Percentiles rank a stretch among this genome's conserved stretches.
Conservation (phyloP, 352 stramenopile genomes). For the Globisporangium perplexum region DNA sequence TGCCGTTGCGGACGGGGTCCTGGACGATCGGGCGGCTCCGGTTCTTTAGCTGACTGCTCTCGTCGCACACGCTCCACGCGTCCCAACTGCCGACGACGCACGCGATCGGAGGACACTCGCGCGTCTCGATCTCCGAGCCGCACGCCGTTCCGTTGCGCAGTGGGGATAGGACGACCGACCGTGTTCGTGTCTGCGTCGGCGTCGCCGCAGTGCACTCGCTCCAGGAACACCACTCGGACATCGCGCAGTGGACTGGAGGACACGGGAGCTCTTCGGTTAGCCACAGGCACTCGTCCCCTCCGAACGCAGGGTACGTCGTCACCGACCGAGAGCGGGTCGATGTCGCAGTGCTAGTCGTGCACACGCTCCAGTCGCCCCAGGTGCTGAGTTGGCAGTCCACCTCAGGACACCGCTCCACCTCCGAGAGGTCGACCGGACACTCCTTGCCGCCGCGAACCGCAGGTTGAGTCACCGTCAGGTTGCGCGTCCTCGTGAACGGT, state of each 20-base stretch:
- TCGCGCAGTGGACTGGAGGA: conserved; percentile 35
- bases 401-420: conserved; percentile 27
- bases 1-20: conserved; percentile 24
- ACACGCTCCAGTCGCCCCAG: conserved; percentile 33
- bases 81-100: conserved; percentile 34
- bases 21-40: conserved; percentile 17
- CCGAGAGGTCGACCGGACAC: conserved; percentile 28
- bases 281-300: conserved; percentile 28
- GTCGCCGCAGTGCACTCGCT: conserved; percentile 38
- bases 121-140: conserved; percentile 18
- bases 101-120: conserved; percentile 31
- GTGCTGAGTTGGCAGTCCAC: conserved; percentile 31
- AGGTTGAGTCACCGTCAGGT: conserved; percentile 27
- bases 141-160: conserved; percentile 34
- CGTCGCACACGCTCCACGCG: conserved; percentile 24
- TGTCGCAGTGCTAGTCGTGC: conserved; percentile 20
- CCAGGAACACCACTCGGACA: conserved; percentile 38
- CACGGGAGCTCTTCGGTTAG: conserved; percentile 25
- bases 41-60: conserved; percentile 18
- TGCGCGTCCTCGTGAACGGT: conserved; percentile 33
- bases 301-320: conserved; percentile 14
- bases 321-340: conserved; percentile 24
- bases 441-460: conserved; percentile 27
- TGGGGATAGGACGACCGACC: conserved; percentile 24
- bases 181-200: conserved; percentile 30